A percentile compares a stretch with the other conserved stretches of the same genome.
Conservation (phyloP, 352 stramenopile species). For the Blastocystis sp. region DNA sequence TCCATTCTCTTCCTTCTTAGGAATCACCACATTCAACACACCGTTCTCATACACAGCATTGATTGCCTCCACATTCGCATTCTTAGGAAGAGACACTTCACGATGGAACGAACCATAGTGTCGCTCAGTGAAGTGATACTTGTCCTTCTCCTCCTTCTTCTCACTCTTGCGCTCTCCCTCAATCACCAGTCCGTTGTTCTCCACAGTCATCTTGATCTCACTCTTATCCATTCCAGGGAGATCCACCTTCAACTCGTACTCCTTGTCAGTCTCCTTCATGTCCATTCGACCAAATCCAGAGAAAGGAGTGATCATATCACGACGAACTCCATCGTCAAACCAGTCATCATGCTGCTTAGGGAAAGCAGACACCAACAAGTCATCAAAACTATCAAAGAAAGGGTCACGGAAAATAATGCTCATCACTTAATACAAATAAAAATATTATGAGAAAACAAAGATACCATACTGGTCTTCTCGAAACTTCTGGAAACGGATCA, state of each 20-base stretch:
- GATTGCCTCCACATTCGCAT: constrained; percentile 60
- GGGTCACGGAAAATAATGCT: neutral
- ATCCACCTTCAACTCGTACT: constrained; percentile 60
- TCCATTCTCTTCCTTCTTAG: constrained; percentile 52
- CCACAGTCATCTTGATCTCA: constrained; percentile 55
- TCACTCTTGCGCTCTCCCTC: constrained; percentile 61
- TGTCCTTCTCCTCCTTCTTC: constrained; percentile 60
- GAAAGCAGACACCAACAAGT: neutral
- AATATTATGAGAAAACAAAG: too few species aligned
- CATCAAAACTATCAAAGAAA: neutral
- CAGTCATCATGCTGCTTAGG: neutral
- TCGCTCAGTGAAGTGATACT: constrained; percentile 61
- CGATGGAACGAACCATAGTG: constrained; percentile 55
- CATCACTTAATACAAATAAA: too few species aligned
- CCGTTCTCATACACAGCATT: constrained; percentile 58
- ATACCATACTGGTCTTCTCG: too few species aligned
- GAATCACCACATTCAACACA: constrained; percentile 62
- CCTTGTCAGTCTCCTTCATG: constrained; percentile 60
- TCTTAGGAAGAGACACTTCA: constrained; percentile 58
- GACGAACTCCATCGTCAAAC: too few species aligned
- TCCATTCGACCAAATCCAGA: constrained; percentile 61
- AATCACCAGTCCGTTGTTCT: constrained; percentile 59
- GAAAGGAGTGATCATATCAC: neutral
- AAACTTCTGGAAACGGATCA: too few species aligned
- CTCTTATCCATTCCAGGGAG: constrained; percentile 62